Evolutionary conservation across 768 basidiomycete genomes (phyloP), one percentile per base, ranked within the genome.

Genomic region (Boletellus ananas): DNA sequence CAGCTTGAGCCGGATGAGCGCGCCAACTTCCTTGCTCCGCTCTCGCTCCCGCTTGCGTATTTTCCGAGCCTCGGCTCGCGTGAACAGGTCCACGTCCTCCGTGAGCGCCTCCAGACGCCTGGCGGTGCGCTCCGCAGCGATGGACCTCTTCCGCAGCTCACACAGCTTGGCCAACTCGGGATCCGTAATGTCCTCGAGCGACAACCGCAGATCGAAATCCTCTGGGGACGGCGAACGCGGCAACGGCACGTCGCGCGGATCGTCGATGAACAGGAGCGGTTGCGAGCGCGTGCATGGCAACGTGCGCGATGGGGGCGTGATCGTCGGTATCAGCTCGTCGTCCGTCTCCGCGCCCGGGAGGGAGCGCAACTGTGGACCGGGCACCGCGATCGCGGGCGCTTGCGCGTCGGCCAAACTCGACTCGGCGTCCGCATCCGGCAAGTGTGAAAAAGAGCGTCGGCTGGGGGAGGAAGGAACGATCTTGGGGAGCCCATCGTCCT

Each of bases 1-100:
- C 54, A 81, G 58, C 66, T 84, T 85, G 53, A 84, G 61, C 58
- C 79, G 71, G 54, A 85, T 64, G 52, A 85, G 68, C 31, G 78
- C 71, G 9, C 75, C 74, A 11, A 84, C 66, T 69, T 85, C 84
- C 53, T 75, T 74, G 20, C 74, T 72, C 35, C 75, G 69, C 64
- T 82, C 83, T 57, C 77, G 76, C 57, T 79, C 77, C 43, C 71
- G 67, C 63, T 79, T 80, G 54, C 76, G 67, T 55, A 48, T 61
- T 52, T 69, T 73, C 55, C 74, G 66, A 46, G 74, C 75, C 57
- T 77, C 79, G 52, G 68, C 68, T 31, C 70, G 69, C 50, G 62
- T 57, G 50, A 69, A 67, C 52, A 70, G 68, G 59, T 69, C 67
- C n/a, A 67, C 67, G 46, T 71, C 67, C 17, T 70, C 68, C 21